Base-by-base conservation (phyloP, 2,329 filamentous ascomycete genomes). In the Ceratocystis ficicola region DNA sequence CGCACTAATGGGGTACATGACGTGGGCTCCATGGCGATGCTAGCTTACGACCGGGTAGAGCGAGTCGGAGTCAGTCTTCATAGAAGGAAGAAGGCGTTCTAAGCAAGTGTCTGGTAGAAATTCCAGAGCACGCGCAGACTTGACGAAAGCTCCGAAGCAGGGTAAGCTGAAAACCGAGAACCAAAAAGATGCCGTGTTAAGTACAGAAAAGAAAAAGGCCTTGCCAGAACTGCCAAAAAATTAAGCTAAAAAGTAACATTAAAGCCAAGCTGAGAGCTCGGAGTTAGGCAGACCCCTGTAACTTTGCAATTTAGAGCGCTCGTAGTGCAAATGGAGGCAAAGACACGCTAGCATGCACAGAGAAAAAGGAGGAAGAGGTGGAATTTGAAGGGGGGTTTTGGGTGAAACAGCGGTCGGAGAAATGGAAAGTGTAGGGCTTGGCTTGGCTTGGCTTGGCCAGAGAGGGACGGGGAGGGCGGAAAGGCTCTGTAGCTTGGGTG, bases 341-440 rank as follows among this genome's bases (percentile, higher is more conserved):
- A 41, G 36, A 15, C 36, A 41, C 36, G 36, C 12, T 41, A 41
- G 6, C 48, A 50, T 8, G 12, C 8, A 10, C 48, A 10, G 22
- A 50, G 46, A 20, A 22, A 22, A 22, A 50, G 22, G n/a, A 20
- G 22, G 48, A 50, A 50, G 48, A 25, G 48, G 25, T 25, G 25
- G 48, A 20, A 50, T 50, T 50, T 25, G 48, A 22, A 25, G 48
- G n/a, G 20, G n/a, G 17, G 44, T 30, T 15, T 41, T 41, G 22
- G 48, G n/a, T 50, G 48, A 50, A 50, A 50, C 48, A 50, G 48
- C 48, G 48, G 48, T 22, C n/a, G 48, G 48, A 50, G 48, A 50
- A 50, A 50, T 41, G 12, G 36, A 41, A 41, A 41, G 36, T 12
- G 36, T 12, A 25, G 22, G 20, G 48, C 48, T 25, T 50, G 46